Conservation (phyloP, 78 protist genomes). For the Diacronema lutheri region DNA sequence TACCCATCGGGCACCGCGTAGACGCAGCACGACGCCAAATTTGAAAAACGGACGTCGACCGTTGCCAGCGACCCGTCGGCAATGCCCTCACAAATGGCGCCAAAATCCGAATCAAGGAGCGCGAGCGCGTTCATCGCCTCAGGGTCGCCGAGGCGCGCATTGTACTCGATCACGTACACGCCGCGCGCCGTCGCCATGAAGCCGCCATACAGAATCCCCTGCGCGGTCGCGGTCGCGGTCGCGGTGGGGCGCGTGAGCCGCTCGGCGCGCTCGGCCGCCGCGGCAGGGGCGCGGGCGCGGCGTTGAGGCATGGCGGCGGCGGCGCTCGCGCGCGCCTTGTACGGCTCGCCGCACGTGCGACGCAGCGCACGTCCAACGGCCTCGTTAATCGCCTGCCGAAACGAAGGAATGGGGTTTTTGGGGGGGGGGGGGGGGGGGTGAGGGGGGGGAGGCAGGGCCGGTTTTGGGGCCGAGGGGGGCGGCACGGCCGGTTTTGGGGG, state of each 20-base stretch:
- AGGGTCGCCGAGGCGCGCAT: conserved; percentile 27
- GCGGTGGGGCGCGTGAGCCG: background rate
- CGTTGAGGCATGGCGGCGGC: no score
- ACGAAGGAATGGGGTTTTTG: no score
- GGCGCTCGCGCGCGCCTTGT: no score
- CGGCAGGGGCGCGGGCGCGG: no score
- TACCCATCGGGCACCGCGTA: conserved; percentile 34
- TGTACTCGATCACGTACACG: background rate
- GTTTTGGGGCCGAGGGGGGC: no score
- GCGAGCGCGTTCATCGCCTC: background rate
- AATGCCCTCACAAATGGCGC: background rate
- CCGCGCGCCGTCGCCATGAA: conserved; percentile 3
- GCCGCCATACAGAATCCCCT: conserved; percentile 17
- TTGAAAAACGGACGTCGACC: background rate
- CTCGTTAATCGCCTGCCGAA: no score
- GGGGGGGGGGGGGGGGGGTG: no score
- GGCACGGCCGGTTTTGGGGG: no score
- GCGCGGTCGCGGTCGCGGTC: background rate
- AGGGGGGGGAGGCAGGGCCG: no score
- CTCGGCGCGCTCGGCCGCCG: no score
- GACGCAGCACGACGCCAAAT: conserved; percentile 10
- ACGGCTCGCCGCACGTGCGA: no score
- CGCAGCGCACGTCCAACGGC: no score
- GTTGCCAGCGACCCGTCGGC: background rate
- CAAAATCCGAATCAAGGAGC: background rate